Percentiles rank a stretch among this genome's conserved stretches.
Evolutionary conservation across 805 yeast species (phyloP).

Genomic region (Candida ficus): DNA sequence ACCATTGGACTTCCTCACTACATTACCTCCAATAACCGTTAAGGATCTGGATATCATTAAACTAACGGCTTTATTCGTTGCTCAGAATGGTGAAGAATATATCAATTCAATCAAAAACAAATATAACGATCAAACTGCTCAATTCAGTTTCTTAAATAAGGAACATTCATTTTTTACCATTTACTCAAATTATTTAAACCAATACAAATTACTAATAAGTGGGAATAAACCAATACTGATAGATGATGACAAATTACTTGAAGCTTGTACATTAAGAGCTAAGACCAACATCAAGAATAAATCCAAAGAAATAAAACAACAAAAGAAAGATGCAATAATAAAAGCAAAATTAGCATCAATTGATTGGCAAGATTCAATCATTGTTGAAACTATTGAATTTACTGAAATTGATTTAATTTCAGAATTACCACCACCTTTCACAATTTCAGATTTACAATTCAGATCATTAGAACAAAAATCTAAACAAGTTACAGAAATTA

Average conservation of each 20-base stretch:
- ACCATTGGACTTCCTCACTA: slow-evolving; percentile 11
- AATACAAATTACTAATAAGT: slow-evolving; percentile 39
- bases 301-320: slow-evolving; percentile 31
- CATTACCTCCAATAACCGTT: slow-evolving; percentile 40
- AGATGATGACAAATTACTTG: slow-evolving; percentile 34
- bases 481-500: slow-evolving; percentile 17
- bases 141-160: slow-evolving; percentile 62
- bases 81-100: slow-evolving; percentile 50
- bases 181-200: slow-evolving; percentile 46
- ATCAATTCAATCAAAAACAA: slow-evolving; percentile 35
- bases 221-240: background rate
- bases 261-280: slow-evolving; percentile 39
- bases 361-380: slow-evolving; percentile 82
- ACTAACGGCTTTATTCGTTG: slow-evolving; percentile 64
- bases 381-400: slow-evolving; percentile 66
- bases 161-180: slow-evolving; percentile 55
- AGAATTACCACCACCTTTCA: slow-evolving; percentile 48
- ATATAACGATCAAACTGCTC: slow-evolving; percentile 33
- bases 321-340: slow-evolving; percentile 28
- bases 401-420: slow-evolving; percentile 54
- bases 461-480: slow-evolving; percentile 42
- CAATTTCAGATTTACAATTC: slow-evolving; percentile 52
- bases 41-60: slow-evolving; percentile 67
- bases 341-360: slow-evolving; percentile 62
- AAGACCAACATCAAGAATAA: slow-evolving; percentile 37